Conservation (phyloP, 345 rosid genomes). For the Aurinia saxatilis region DNA sequence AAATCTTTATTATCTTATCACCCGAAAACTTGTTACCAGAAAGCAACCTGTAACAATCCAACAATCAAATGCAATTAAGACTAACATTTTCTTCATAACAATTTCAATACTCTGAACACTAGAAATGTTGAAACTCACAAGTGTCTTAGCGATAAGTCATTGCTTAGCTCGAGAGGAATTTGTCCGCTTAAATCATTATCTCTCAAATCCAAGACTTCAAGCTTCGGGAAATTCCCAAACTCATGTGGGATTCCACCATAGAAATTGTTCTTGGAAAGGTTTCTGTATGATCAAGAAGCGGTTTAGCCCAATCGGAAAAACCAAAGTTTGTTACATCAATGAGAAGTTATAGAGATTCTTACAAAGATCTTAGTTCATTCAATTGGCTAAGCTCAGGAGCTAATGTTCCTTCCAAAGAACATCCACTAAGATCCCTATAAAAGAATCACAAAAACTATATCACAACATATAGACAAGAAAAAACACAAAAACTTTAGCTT, state of each 20-base stretch:
- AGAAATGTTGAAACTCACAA: slow-evolving; percentile 56
- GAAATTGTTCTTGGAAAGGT: slow-evolving; percentile 48
- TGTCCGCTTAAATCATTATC: slow-evolving; percentile 59
- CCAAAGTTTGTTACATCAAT: slow-evolving; percentile 37
- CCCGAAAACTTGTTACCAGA: slow-evolving; percentile 54
- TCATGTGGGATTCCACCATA: slow-evolving; percentile 67
- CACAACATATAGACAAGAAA: neutral
- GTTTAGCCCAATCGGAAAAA: slow-evolving; percentile 28
- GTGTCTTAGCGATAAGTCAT: slow-evolving; percentile 38
- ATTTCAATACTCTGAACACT: slow-evolving; percentile 31
- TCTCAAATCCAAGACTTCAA: slow-evolving; percentile 70
- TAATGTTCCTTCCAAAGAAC: slow-evolving; percentile 57
- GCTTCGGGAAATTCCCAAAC: slow-evolving; percentile 46
- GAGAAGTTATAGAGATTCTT: slow-evolving; percentile 42
- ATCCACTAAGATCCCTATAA: slow-evolving; percentile 56
- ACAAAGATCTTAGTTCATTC: slow-evolving; percentile 62
- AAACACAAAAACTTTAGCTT: slow-evolving; percentile 37
- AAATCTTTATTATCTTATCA: slow-evolving; percentile 33
- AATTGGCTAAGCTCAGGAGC: slow-evolving; percentile 74
- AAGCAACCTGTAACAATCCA: slow-evolving; percentile 52
- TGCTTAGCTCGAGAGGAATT: slow-evolving; percentile 52
- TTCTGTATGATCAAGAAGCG: slow-evolving; percentile 26
- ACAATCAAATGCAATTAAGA: neutral
- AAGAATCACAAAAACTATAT: neutral
- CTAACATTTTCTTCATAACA: neutral